Conservation (phyloP, 176 grass and related monocot species). For the bread wheat (Triticum aestivum) region IWGSC_CS_RefSeq_v2.1 NC_057811.1:458097935-458098434, state of each 20-base stretch:
- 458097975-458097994: neutral
- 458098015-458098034: neutral
- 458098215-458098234: neutral
- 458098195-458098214: neutral
- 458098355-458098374: neutral
- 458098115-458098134: neutral
- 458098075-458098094: neutral
- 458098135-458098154: neutral
- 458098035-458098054: conserved; percentile 4
- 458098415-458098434: neutral
- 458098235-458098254: neutral
- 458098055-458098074: neutral
- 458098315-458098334: neutral
- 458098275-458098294: neutral
- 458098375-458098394: neutral
- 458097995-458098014: neutral
- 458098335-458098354: neutral
- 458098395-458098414: neutral
- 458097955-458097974: neutral
- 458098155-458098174: neutral
- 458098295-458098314: neutral
- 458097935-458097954: neutral
- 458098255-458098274: neutral
- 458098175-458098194: neutral
- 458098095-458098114: neutral